phyloP scores from a whole-genome alignment of 2,329 filamentous ascomycete species.

The Talaromyces marneffei region DNA sequence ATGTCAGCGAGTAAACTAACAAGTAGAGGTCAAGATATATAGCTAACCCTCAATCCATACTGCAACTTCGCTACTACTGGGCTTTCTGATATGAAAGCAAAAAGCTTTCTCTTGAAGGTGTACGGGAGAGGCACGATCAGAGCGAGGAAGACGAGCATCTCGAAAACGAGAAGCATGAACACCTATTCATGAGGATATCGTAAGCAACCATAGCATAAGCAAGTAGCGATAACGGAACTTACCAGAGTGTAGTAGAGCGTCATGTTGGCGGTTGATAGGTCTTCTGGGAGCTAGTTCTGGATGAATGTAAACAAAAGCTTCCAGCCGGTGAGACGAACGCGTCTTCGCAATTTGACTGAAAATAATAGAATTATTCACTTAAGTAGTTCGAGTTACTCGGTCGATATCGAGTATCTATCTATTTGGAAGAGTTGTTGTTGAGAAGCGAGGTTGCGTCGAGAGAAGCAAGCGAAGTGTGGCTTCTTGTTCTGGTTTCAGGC shows the following conservation, averaged over 20 bases:
- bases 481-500: constrained; percentile 11
- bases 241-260: constrained; percentile 65
- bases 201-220: not conserved
- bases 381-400: not conserved
- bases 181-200: constrained; percentile 31
- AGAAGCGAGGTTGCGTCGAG: not conserved
- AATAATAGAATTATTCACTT: not conserved
- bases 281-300: constrained; percentile 7
- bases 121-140: constrained; percentile 77
- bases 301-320: constrained; percentile 8
- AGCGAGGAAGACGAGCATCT: constrained; percentile 47
- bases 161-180: constrained; percentile 45
- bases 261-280: constrained; percentile 45
- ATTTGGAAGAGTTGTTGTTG: not conserved
- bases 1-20: not conserved
- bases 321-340: not conserved
- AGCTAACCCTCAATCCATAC: constrained; percentile 81
- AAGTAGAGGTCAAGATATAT: not conserved
- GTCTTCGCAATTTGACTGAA: not conserved
- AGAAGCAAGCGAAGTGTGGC: constrained; percentile 8
- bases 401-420: not conserved
- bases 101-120: constrained; percentile 75
- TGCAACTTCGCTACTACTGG: constrained; percentile 82
- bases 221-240: constrained; percentile 29
- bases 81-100: constrained; percentile 93